Evolutionary conservation across 2,329 filamentous ascomycete species (phyloP), one percentile per base, ranked within the genome.

Genomic region (Gremmenia infestans): DNA sequence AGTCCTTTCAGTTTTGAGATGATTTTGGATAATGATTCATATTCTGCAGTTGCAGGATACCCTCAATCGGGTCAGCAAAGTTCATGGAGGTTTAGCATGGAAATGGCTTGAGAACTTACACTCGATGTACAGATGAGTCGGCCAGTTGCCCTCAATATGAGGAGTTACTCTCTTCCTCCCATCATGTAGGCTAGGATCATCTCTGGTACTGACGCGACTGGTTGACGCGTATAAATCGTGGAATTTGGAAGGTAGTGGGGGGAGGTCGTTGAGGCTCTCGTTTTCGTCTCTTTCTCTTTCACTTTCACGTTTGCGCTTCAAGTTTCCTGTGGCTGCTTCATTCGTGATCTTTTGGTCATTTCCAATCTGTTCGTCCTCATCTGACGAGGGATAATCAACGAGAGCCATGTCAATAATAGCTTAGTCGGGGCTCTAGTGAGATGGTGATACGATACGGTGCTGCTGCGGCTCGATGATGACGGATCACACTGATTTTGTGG

Each of bases 91-190:
- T 25, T 9, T 43, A 25, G 19, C 8, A 15, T 49, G 48, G 11
- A 42, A 35, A 23, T 17, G 46, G 32, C 53, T 53, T 14, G 48
- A 54, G 52, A 55, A 76, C 85, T 73, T 78, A 95, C 94, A 99
- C 75, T 97, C 93, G 55, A 96, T 78, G 71, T 96, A 97, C 47
- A 97, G 70, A 72, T 97, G 93, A 36, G 86, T 91, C 1, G 93
- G 91, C 94, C 94, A 99, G 71, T 91, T 90, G 58, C 94, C 94
- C 57, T 85, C 82, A 25, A 93, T 78, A 72, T 99, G 94, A 23
- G 93, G 92, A 49, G 85, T 88, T 55, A 87, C 81, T 43, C 94
- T 83, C 68, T 86, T 90, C 47, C 93, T 85, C 53, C 94, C 94
- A 35, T 87, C 88, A 71, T 99, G 94, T 56, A 97, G 77, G 57